Conservation (phyloP, 441 rosid genomes). For the Gossypium davidsonii region DNA sequence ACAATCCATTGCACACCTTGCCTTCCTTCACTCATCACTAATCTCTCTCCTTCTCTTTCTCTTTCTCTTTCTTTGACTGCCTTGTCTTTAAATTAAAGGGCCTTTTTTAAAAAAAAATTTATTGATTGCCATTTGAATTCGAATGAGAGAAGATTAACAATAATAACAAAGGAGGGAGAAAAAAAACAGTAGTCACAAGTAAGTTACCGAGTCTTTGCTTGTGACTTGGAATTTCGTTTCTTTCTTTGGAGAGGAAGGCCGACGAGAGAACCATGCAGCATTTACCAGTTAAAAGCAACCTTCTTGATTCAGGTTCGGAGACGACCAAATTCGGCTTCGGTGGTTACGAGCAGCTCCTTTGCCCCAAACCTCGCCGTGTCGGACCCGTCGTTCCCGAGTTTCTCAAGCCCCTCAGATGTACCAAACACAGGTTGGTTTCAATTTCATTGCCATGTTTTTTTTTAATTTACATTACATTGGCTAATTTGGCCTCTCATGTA, state of each 20-base stretch:
- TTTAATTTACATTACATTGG: neutral
- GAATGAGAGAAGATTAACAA: slow-evolving; percentile 3
- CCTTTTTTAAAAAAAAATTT: too few relatives aligned
- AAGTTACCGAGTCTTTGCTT: slow-evolving; percentile 4
- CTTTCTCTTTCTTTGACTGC: neutral
- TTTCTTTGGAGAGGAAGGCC: neutral
- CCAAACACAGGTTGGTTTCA: slow-evolving; percentile 39
- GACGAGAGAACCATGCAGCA: slow-evolving; percentile 38
- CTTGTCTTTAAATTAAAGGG: slow-evolving; percentile 7
- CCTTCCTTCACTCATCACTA: slow-evolving; percentile 22
- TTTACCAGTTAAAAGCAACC: slow-evolving; percentile 32
- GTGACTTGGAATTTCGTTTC: slow-evolving; percentile 14
- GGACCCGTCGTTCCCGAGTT: slow-evolving; percentile 47
- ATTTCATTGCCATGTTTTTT: slow-evolving; percentile 2
- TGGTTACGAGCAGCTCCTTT: slow-evolving; percentile 35
- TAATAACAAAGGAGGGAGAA: neutral
- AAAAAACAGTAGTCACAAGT: slow-evolving; percentile 8
- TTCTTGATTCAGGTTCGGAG: slow-evolving; percentile 27
- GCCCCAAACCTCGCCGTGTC: slow-evolving; percentile 70
- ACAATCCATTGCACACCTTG: slow-evolving; percentile 12
- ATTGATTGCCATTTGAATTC: neutral
- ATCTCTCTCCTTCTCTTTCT: slow-evolving; percentile 15
- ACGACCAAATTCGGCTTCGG: slow-evolving; percentile 15
- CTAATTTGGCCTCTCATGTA: neutral
- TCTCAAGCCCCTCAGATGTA: slow-evolving; percentile 47